Evolutionary conservation across 192 early-diverging fungal species (phyloP).

Genomic region (Rhizophagus sp.): DNA sequence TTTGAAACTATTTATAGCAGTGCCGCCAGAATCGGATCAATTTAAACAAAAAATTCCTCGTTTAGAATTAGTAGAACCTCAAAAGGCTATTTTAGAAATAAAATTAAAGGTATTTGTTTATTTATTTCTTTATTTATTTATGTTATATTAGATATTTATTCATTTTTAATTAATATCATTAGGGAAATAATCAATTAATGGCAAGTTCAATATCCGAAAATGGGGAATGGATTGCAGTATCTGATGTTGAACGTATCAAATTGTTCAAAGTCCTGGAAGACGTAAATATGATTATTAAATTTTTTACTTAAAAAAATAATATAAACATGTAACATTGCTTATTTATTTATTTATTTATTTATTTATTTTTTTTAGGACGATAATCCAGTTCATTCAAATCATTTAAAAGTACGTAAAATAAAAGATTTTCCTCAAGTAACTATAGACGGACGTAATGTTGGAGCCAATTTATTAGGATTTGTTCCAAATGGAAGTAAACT

Average conservation of each 20-base stretch:
- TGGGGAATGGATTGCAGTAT: constrained; percentile 80
- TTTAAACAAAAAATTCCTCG: constrained; percentile 41
- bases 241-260: constrained; percentile 71
- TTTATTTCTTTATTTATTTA: not conserved
- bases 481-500: constrained; percentile 75
- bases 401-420: constrained; percentile 49
- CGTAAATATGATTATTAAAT: constrained; percentile 35
- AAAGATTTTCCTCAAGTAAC: constrained; percentile 39
- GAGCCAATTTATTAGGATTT: constrained; percentile 74
- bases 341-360: too few species aligned
- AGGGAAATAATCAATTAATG: constrained; percentile 61
- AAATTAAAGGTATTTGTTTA: constrained; percentile 58
- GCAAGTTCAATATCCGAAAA: constrained; percentile 77
- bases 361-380: constrained; percentile 31
- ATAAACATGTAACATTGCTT: too few species aligned
- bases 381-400: constrained; percentile 33
- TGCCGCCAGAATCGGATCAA: not conserved
- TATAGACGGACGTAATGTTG: constrained; percentile 41
- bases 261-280: constrained; percentile 61
- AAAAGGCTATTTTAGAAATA: constrained; percentile 73
- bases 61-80: constrained; percentile 59
- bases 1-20: not conserved
- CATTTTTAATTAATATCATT: not conserved
- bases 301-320: too few species aligned
- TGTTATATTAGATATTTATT: too few species aligned